These are phyloP conservation scores for Rhizopus stolonifer DNA, from an alignment of 371 early-diverging fungal species.

Conservation along the genomic window DNA sequence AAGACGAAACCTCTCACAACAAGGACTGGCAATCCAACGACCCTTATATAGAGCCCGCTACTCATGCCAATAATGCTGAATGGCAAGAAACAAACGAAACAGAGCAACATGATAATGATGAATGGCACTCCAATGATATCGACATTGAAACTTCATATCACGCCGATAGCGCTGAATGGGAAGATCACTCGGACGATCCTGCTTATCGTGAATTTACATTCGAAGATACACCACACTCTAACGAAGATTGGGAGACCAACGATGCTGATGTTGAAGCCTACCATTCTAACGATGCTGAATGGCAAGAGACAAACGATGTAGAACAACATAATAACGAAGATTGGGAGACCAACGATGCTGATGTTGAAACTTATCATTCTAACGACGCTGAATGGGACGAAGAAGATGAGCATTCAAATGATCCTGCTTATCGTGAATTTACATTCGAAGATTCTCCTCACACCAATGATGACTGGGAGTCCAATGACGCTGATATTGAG, in stretches of 20 bases:
- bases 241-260: constrained; percentile 13
- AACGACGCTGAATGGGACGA: constrained; percentile 9
- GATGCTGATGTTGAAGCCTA: constrained; percentile 3
- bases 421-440: constrained; percentile 3
- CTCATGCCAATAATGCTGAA: constrained; percentile 12
- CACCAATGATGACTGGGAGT: constrained; percentile 25
- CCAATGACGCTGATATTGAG: not conserved
- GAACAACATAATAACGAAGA: constrained; percentile 12
- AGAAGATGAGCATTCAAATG: constrained; percentile 10
- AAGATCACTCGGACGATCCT: constrained; percentile 1
- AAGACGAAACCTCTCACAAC: constrained; percentile 6
- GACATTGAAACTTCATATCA: constrained; percentile 1
- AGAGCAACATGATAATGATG: not conserved
- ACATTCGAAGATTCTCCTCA: not conserved
- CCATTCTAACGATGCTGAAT: constrained; percentile 19
- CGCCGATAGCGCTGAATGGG: constrained; percentile 7
- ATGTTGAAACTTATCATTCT: not conserved
- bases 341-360: constrained; percentile 21
- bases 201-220: constrained; percentile 9
- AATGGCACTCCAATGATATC: not conserved
- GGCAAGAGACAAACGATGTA: constrained; percentile 12
- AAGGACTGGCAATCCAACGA: constrained; percentile 8
- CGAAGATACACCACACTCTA: not conserved
- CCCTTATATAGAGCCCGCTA: not conserved
- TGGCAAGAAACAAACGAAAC: constrained; percentile 16